Percentiles rank a stretch among this genome's conserved stretches.
These are phyloP conservation scores for Torulaspora maleeae DNA, from an alignment of 805 yeast genomes.

Conservation along the genomic window DNA sequence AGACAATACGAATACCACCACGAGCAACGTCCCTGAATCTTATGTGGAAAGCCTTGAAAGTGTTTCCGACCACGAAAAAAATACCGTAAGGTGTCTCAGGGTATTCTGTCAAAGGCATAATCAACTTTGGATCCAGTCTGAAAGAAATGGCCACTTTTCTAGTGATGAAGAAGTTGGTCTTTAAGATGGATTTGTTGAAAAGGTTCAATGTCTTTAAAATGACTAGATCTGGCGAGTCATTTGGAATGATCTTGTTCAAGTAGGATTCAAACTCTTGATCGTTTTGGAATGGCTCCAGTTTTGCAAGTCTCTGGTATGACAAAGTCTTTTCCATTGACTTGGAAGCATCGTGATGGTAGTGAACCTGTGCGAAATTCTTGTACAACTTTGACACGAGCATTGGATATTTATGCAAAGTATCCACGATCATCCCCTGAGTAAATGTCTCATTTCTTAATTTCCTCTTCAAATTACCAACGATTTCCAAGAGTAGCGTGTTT, in stretches of 20 bases:
- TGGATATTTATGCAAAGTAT: constrained; percentile 64
- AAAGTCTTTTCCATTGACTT: constrained; percentile 61
- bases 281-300: constrained; percentile 65
- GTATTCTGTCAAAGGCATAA: constrained; percentile 75
- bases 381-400: constrained; percentile 76
- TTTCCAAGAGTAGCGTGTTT: constrained; percentile 61
- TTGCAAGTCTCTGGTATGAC: constrained; percentile 80
- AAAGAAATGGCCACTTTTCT: constrained; percentile 94
- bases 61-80: constrained; percentile 93
- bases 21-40: constrained; percentile 96
- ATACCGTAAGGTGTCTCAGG: constrained; percentile 92
- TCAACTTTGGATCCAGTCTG: constrained; percentile 78
- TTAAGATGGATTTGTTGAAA: constrained; percentile 82
- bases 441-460: constrained; percentile 90
- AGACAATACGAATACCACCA: constrained; percentile 96
- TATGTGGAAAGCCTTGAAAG: constrained; percentile 95
- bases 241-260: constrained; percentile 62
- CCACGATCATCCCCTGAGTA: constrained; percentile 77
- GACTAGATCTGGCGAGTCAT: constrained; percentile 70
- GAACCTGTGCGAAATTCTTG: constrained; percentile 86
- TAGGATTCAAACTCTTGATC: constrained; percentile 70
- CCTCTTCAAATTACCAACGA: constrained; percentile 73
- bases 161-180: constrained; percentile 90
- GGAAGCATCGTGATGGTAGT: constrained; percentile 57
- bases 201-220: constrained; percentile 77